Conservation (phyloP, 2,329 filamentous ascomycete species). For the Penicillium sp. region DNA sequence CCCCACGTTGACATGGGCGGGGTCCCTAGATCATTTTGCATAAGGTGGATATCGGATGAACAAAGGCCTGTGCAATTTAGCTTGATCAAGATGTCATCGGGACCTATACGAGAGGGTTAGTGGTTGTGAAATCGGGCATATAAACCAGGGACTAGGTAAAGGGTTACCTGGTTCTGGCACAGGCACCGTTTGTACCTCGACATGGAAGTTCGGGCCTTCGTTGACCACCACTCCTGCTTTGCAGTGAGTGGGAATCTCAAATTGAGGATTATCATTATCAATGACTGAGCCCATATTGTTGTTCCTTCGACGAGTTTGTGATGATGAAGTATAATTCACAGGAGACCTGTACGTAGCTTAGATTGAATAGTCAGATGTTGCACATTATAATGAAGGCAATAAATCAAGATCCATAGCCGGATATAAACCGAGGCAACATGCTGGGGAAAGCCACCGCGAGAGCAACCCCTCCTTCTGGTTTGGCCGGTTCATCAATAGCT, state of each 20-base stretch:
- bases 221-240: slow-evolving; percentile 52
- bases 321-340: neutral
- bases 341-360: too few species aligned
- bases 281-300: slow-evolving; percentile 9
- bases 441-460: slow-evolving; percentile 3
- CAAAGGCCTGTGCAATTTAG: slow-evolving; percentile 59
- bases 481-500: neutral
- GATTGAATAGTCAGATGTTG: neutral
- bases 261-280: slow-evolving; percentile 3
- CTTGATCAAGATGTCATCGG: slow-evolving; percentile 55
- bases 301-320: neutral
- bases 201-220: slow-evolving; percentile 48
- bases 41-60: slow-evolving; percentile 56
- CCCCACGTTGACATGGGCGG: slow-evolving; percentile 47
- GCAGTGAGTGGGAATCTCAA: slow-evolving; percentile 46
- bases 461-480: slow-evolving; percentile 11
- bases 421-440: slow-evolving; percentile 3
- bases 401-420: neutral
- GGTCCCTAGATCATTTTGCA: slow-evolving; percentile 52
- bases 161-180: slow-evolving; percentile 48
- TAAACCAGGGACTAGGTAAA: neutral
- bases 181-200: slow-evolving; percentile 48
- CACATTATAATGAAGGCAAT: neutral
- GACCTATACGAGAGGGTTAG: slow-evolving; percentile 34
- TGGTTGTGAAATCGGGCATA: neutral